Conservation (phyloP, 495 filamentous ascomycete genomes). For the Hypoxylon trugodes region DNA sequence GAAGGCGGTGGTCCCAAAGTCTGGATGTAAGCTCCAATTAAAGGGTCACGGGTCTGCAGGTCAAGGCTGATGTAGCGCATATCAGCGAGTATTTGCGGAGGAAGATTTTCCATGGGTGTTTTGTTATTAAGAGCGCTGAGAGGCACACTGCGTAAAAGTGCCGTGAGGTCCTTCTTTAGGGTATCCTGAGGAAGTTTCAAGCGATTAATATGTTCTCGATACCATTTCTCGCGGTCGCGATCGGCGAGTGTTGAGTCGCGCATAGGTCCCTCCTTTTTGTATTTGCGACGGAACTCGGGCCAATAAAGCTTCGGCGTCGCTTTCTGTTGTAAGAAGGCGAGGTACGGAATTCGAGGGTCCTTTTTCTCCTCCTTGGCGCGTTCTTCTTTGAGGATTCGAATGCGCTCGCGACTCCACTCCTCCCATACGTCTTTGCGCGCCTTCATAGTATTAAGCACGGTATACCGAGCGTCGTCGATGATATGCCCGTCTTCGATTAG, state of each 20-base stretch:
- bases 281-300: slow-evolving; percentile 95
- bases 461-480: slow-evolving; percentile 86
- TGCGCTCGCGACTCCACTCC: slow-evolving; percentile 78
- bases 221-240: slow-evolving; percentile 90
- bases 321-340: slow-evolving; percentile 80
- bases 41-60: slow-evolving; percentile 70
- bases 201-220: slow-evolving; percentile 82
- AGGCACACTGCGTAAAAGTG: slow-evolving; percentile 76
- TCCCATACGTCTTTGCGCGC: slow-evolving; percentile 81
- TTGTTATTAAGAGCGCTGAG: slow-evolving; percentile 70
- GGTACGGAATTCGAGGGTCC: slow-evolving; percentile 85
- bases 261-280: slow-evolving; percentile 82
- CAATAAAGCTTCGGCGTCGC: slow-evolving; percentile 93
- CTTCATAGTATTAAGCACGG: slow-evolving; percentile 80
- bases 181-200: slow-evolving; percentile 78
- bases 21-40: slow-evolving; percentile 80
- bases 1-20: slow-evolving; percentile 74
- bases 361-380: slow-evolving; percentile 81
- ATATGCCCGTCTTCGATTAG: slow-evolving; percentile 83
- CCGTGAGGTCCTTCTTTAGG: slow-evolving; percentile 79
- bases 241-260: slow-evolving; percentile 76
- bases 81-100: slow-evolving; percentile 74
- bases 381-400: slow-evolving; percentile 72
- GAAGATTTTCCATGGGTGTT: slow-evolving; percentile 70
- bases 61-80: slow-evolving; percentile 83